phyloP scores from a whole-genome alignment of 1,284 basidiomycete species.

The Lignosus rhinocerotis region DNA sequence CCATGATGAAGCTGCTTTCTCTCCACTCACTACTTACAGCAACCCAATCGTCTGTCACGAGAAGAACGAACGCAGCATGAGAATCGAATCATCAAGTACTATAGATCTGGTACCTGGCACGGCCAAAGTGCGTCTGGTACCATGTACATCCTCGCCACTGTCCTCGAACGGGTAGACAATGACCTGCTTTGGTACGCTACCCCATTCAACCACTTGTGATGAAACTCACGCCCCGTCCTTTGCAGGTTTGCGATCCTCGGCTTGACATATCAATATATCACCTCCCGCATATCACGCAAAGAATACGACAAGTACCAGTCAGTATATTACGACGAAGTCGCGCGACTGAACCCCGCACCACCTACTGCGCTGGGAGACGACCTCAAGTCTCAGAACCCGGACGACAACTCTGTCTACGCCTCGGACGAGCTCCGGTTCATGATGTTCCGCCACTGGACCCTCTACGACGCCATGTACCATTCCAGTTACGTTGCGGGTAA shows the following conservation, averaged over 20 bases:
- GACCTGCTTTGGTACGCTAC: slow-evolving; percentile 83
- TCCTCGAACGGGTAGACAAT: slow-evolving; percentile 89
- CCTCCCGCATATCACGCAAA: slow-evolving; percentile 84
- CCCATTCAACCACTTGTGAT: not conserved
- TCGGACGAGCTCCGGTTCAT: slow-evolving; percentile 92
- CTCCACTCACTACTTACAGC: slow-evolving; percentile 24
- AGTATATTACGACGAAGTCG: slow-evolving; percentile 87
- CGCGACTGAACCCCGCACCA: slow-evolving; percentile 76
- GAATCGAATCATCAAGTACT: slow-evolving; percentile 77
- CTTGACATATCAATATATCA: slow-evolving; percentile 90
- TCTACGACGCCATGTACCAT: slow-evolving; percentile 98
- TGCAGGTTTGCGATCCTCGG: slow-evolving; percentile 90
- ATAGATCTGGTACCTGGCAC: slow-evolving; percentile 81
- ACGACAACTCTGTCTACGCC: slow-evolving; percentile 79
- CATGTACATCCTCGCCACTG: slow-evolving; percentile 88
- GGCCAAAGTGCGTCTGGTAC: slow-evolving; percentile 90
- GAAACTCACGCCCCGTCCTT: not conserved
- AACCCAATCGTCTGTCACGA: slow-evolving; percentile 55
- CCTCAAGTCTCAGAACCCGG: slow-evolving; percentile 61
- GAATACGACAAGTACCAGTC: slow-evolving; percentile 82
- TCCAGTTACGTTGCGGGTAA: slow-evolving; percentile 95
- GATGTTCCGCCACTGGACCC: slow-evolving; percentile 95
- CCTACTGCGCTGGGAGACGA: slow-evolving; percentile 39
- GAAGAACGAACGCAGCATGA: slow-evolving; percentile 70
- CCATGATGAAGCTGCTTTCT: not conserved